Conservation (phyloP, 1,139 yeast species). For the Taphrina sp. region DNA sequence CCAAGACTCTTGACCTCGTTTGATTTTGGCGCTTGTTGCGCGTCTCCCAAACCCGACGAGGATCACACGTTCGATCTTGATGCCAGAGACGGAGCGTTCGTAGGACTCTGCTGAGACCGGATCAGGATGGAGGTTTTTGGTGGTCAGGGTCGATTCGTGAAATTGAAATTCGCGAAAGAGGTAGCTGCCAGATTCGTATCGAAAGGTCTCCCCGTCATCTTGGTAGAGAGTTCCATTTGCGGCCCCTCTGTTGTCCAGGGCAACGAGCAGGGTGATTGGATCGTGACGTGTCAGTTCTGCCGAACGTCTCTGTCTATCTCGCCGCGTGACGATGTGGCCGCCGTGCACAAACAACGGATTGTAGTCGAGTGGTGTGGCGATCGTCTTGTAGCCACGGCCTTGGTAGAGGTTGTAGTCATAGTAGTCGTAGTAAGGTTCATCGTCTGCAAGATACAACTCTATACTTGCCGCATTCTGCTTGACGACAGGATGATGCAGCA, state of each 20-base stretch:
- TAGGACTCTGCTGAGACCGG: slow-evolving; percentile 40
- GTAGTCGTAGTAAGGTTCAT: slow-evolving; percentile 53
- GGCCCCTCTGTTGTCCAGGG: slow-evolving; percentile 52
- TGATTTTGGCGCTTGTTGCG: slow-evolving; percentile 40
- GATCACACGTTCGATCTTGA: slow-evolving; percentile 59
- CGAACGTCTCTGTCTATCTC: slow-evolving; percentile 77
- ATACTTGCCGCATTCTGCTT: slow-evolving; percentile 53
- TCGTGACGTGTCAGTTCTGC: slow-evolving; percentile 72
- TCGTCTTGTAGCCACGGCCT: slow-evolving; percentile 46
- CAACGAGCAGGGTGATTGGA: slow-evolving; percentile 76
- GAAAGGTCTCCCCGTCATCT: slow-evolving; percentile 80
- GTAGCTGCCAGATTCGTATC: slow-evolving; percentile 54
- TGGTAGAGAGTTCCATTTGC: slow-evolving; percentile 68
- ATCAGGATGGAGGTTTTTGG: slow-evolving; percentile 37
- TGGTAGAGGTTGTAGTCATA: slow-evolving; percentile 53
- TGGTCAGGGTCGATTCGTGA: slow-evolving; percentile 36
- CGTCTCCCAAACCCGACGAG: slow-evolving; percentile 49
- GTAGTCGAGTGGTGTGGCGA: slow-evolving; percentile 57
- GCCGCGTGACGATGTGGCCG: slow-evolving; percentile 68
- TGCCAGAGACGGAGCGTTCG: slow-evolving; percentile 41
- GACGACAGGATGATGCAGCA: slow-evolving; percentile 80
- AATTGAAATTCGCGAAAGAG: slow-evolving; percentile 44
- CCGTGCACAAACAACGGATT: slow-evolving; percentile 76
- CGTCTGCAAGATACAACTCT: slow-evolving; percentile 63
- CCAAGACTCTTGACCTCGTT: slow-evolving; percentile 48